Conservation (phyloP, 2,329 filamentous ascomycete species). For the Xylaria sp. region DNA sequence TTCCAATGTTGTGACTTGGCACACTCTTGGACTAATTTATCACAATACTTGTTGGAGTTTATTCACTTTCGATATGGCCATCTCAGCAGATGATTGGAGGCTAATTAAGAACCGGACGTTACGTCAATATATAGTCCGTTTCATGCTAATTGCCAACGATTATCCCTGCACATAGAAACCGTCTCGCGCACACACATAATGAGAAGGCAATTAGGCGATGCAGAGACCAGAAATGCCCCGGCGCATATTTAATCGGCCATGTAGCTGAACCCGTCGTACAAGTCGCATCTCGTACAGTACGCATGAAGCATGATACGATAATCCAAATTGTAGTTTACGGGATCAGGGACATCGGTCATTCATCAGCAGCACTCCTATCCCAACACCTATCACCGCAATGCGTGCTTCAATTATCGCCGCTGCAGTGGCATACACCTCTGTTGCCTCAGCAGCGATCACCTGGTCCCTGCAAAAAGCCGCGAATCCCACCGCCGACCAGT, state of each 20-base stretch:
- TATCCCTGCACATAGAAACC: conserved; percentile 26
- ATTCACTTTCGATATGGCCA: neutral
- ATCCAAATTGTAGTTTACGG: neutral
- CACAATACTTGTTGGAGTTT: conserved; percentile 5
- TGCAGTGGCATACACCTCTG: conserved; percentile 47
- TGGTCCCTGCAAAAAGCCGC: conserved; percentile 53
- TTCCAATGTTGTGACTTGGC: conserved; percentile 15
- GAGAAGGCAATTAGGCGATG: neutral
- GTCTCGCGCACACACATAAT: conserved; percentile 6
- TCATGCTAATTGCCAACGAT: conserved; percentile 18
- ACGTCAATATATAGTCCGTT: conserved; percentile 7
- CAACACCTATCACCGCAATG: conserved; percentile 48
- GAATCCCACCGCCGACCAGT: conserved; percentile 57
- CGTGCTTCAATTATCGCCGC: conserved; percentile 49
- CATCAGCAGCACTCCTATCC: neutral
- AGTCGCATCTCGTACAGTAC: neutral
- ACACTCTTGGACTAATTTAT: neutral
- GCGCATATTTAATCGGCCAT: conserved; percentile 13
- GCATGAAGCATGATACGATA: neutral
- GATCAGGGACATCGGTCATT: too few relatives aligned
- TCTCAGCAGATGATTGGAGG: conserved; percentile 22
- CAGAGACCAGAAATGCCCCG: too few relatives aligned
- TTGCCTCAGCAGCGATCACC: conserved; percentile 53
- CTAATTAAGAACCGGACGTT: conserved; percentile 23
- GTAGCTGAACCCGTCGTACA: neutral